These are phyloP conservation scores for Backusella sp. DNA, from an alignment of 192 early-diverging fungal genomes.

Conservation along the genomic window DNA sequence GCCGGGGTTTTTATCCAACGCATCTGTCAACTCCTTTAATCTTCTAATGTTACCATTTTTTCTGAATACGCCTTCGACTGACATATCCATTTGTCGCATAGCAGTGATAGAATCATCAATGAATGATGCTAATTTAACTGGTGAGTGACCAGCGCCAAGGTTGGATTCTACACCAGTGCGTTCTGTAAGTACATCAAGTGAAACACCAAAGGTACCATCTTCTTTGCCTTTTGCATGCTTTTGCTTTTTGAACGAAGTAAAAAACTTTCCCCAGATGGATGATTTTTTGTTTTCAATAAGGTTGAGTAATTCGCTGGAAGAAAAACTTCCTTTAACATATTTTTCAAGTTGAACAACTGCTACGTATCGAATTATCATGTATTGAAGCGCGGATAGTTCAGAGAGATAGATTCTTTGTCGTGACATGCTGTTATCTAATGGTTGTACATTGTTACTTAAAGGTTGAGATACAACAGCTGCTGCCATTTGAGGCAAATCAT, in stretches of 20 bases:
- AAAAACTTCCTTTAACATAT: conserved; percentile 66
- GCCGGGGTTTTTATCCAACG: conserved; percentile 80
- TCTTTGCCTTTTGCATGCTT: conserved; percentile 44
- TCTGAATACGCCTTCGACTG: conserved; percentile 92
- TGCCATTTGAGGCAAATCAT: conserved; percentile 17
- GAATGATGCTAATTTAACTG: conserved; percentile 80
- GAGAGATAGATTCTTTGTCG: conserved; percentile 44
- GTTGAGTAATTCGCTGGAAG: conserved; percentile 72
- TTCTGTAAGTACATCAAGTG: conserved; percentile 82
- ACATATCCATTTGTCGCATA: conserved; percentile 75
- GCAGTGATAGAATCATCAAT: conserved; percentile 78
- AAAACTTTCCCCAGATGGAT: conserved; percentile 68
- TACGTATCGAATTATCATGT: conserved; percentile 81
- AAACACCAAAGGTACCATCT: conserved; percentile 89
- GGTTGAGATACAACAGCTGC: not conserved
- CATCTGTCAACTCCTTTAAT: conserved; percentile 82
- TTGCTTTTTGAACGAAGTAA: conserved; percentile 58
- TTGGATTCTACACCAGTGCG: conserved; percentile 81
- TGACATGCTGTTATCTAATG: not conserved
- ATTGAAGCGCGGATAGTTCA: conserved; percentile 77
- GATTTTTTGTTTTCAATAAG: conserved; percentile 77
- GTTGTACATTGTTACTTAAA: not conserved
- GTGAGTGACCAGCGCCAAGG: conserved; percentile 61
- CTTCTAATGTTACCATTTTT: conserved; percentile 97
- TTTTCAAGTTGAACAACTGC: conserved; percentile 77